Evolutionary conservation across 371 early-diverging fungal genomes (phyloP).

Genomic region (Zychaea mexicana): DNA sequence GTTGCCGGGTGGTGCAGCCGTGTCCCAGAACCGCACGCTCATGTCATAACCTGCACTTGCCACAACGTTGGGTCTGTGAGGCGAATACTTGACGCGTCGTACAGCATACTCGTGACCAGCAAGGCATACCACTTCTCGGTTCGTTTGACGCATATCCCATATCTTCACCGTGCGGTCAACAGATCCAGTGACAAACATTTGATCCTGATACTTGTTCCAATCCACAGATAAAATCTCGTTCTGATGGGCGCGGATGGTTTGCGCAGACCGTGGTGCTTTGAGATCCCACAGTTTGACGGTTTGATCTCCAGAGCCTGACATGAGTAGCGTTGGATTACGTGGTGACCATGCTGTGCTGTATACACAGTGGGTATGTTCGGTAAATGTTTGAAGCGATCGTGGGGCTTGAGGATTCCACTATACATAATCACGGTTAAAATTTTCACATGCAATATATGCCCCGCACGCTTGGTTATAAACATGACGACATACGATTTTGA

Average conservation of each 20-base stretch:
- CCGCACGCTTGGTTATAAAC: too few relatives aligned
- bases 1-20: constrained; percentile 53
- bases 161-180: constrained; percentile 87
- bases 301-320: constrained; percentile 89
- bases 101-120: constrained; percentile 92
- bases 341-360: constrained; percentile 91
- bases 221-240: constrained; percentile 89
- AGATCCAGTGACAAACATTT: constrained; percentile 81
- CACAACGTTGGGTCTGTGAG: constrained; percentile 80
- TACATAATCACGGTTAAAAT: not conserved
- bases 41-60: constrained; percentile 92
- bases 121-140: constrained; percentile 68
- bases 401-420: constrained; percentile 89
- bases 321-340: constrained; percentile 72
- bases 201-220: constrained; percentile 93
- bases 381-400: constrained; percentile 79
- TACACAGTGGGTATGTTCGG: constrained; percentile 87
- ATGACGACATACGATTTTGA: constrained; percentile 89
- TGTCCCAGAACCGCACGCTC: constrained; percentile 93
- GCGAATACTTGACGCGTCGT: constrained; percentile 87
- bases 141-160: constrained; percentile 87
- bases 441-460: not conserved
- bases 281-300: constrained; percentile 91
- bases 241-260: constrained; percentile 83
- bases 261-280: constrained; percentile 63